Conservation (phyloP, 2,329 filamentous ascomycete genomes). For the Bimuria novae-zelandiae region DNA sequence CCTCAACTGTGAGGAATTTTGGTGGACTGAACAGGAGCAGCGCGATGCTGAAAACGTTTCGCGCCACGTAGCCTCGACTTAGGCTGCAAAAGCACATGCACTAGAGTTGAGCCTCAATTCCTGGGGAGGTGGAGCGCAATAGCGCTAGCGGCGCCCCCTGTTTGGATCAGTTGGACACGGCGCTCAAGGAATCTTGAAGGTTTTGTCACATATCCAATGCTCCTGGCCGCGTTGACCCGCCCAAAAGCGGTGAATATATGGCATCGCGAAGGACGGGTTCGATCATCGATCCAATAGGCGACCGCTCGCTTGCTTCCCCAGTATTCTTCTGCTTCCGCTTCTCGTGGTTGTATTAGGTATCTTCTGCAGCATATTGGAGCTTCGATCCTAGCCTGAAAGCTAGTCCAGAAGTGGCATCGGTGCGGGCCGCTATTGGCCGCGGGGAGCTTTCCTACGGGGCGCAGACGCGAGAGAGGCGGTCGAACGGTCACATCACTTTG, state of each 20-base stretch:
- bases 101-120: slow-evolving; percentile 3
- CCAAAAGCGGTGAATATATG: neutral
- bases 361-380: too few species aligned
- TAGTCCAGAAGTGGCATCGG: too few species aligned
- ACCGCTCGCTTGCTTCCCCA: slow-evolving; percentile 2
- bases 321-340: too few species aligned
- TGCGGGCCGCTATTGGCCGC: too few species aligned
- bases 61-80: neutral
- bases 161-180: too few species aligned
- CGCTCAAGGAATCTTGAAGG: too few species aligned
- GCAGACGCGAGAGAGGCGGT: too few species aligned
- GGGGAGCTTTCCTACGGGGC: too few species aligned
- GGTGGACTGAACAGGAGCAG: neutral
- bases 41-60: neutral
- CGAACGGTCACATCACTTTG: neutral
- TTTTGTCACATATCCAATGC: too few species aligned
- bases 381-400: too few species aligned
- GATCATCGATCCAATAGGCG: slow-evolving; percentile 1
- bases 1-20: neutral
- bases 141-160: neutral
- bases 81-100: neutral
- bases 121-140: neutral
- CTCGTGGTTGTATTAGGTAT: too few species aligned
- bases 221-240: neutral
- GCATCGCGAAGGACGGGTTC: neutral